Percentiles rank a stretch among this genome's conserved stretches.
Evolutionary conservation across 768 basidiomycete genomes (phyloP).

Genomic region (Lactarius tabidus): DNA sequence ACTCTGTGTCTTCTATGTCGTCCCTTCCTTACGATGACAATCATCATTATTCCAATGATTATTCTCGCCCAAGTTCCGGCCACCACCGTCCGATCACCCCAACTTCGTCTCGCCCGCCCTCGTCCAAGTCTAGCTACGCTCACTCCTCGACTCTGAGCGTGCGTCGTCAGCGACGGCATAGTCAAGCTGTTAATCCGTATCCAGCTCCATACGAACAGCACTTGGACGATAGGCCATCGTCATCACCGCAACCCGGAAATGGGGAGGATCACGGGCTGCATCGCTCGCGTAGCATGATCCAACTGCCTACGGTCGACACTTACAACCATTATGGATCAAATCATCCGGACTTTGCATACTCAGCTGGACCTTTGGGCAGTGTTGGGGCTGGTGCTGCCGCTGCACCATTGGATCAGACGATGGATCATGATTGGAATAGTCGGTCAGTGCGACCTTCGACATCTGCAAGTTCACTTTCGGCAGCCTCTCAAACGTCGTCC

Average conservation of each 20-base stretch:
- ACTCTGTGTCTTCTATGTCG: conserved; percentile 80
- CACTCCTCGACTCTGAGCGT: conserved; percentile 57
- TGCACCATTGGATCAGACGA: conserved; percentile 29
- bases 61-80: conserved; percentile 69
- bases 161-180: conserved; percentile 71
- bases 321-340: conserved; percentile 25
- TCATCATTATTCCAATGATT: conserved; percentile 44
- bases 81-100: conserved; percentile 64
- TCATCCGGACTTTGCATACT: conserved; percentile 77
- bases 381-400: conserved; percentile 27
- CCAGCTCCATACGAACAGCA: conserved; percentile 70
- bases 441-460: conserved; percentile 68
- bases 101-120: conserved; percentile 62
- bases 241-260: conserved; percentile 29
- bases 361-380: conserved; percentile 45
- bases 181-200: conserved; percentile 85
- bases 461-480: conserved; percentile 71
- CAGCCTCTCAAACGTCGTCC: conserved; percentile 70
- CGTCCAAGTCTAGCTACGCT: conserved; percentile 56
- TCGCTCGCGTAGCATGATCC: conserved; percentile 81
- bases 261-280: conserved; percentile 52
- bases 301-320: conserved; percentile 64
- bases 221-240: conserved; percentile 26
- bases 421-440: conserved; percentile 30
- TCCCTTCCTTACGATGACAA: conserved; percentile 53